Evolutionary conservation across 345 rosid species (phyloP).

Genomic region (Salix viminalis): DNA sequence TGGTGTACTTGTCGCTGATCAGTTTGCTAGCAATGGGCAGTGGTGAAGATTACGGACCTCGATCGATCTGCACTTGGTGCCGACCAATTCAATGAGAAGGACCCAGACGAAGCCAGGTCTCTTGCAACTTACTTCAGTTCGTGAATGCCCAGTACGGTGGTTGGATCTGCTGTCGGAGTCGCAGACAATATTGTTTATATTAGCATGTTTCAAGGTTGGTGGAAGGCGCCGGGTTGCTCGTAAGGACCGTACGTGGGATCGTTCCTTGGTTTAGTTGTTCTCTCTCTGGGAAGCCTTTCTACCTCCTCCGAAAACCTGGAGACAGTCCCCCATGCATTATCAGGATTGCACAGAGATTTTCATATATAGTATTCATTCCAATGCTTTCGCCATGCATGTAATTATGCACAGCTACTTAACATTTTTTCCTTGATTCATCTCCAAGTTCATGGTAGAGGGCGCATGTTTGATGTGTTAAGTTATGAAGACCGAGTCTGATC

Average conservation of each 20-base stretch:
- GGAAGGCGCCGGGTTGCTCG: constrained; percentile 35
- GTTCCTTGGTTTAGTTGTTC: constrained; percentile 28
- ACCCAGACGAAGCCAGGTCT: constrained; percentile 38
- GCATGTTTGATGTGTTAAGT: too few species aligned
- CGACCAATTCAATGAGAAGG: constrained; percentile 46
- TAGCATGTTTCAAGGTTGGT: constrained; percentile 35
- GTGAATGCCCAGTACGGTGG: constrained; percentile 22
- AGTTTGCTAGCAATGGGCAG: constrained; percentile 37
- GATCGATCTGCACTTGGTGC: constrained; percentile 50
- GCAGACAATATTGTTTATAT: constrained; percentile 21
- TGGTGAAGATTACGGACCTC: constrained; percentile 43
- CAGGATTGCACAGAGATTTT: constrained; percentile 31
- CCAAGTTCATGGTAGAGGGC: too few species aligned
- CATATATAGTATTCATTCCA: not conserved
- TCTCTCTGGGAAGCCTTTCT: constrained; percentile 45
- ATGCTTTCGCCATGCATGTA: too few species aligned
- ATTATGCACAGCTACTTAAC: not conserved
- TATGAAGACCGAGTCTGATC: too few species aligned
- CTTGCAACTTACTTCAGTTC: constrained; percentile 47
- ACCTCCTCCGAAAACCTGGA: constrained; percentile 23
- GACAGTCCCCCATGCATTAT: constrained; percentile 34
- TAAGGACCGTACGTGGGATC: constrained; percentile 27
- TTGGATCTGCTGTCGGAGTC: constrained; percentile 46
- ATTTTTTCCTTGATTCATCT: not conserved
- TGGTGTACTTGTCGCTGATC: constrained; percentile 32